Percentiles rank a stretch among this genome's conserved stretches.
Evolutionary conservation across 192 early-diverging fungal genomes (phyloP).

Genomic region (Coemansia brasiliensis): DNA sequence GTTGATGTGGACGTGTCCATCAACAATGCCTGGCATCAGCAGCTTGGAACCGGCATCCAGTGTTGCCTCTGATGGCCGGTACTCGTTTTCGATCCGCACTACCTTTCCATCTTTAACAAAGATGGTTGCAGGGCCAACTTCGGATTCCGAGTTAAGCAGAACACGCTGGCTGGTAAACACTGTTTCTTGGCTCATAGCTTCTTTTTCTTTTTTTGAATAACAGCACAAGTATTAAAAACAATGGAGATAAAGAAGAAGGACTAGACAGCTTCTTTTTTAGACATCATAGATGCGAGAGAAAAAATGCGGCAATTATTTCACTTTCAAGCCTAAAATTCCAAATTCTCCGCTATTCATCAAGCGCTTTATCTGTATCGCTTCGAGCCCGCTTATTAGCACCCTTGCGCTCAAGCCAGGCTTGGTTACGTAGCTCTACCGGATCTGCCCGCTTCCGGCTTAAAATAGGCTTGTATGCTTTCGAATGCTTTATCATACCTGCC

Average conservation of each 20-base stretch:
- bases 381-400: conserved; percentile 17
- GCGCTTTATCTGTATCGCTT: background rate
- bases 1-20: conserved; percentile 83
- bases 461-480: conserved; percentile 41
- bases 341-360: conserved; percentile 13
- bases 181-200: conserved; percentile 33
- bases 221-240: conserved; percentile 15
- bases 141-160: conserved; percentile 45
- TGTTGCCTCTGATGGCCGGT: conserved; percentile 45
- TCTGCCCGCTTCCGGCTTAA: conserved; percentile 34
- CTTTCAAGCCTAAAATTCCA: background rate
- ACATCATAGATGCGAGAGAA: background rate
- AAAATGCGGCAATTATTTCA: background rate
- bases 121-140: conserved; percentile 59
- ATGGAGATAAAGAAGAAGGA: background rate
- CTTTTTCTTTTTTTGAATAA: background rate
- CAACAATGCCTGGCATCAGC: conserved; percentile 73
- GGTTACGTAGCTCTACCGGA: conserved; percentile 45
- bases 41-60: conserved; percentile 60
- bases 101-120: conserved; percentile 61
- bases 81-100: conserved; percentile 47
- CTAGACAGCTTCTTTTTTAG: background rate
- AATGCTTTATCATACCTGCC: conserved; percentile 26
- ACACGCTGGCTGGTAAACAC: conserved; percentile 51
- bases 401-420: conserved; percentile 48